phyloP scores from a whole-genome alignment of 2,329 filamentous ascomycete species.

The Cladosporium sp. region DNA sequence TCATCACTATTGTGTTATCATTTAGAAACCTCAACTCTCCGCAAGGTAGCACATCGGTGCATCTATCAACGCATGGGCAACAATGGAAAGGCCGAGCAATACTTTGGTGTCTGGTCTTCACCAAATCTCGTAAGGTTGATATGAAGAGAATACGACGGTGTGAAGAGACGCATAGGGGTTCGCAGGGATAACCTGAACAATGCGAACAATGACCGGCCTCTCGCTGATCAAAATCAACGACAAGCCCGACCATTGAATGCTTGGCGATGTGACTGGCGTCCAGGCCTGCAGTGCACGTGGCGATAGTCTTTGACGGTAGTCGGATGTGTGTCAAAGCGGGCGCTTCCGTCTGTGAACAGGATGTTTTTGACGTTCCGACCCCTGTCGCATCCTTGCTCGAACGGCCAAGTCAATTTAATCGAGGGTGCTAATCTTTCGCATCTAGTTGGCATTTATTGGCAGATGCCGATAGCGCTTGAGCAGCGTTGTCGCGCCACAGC shows the following conservation, averaged over 20 bases:
- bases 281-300: slow-evolving; percentile 9
- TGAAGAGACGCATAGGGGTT: slow-evolving; percentile 3
- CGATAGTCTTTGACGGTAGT: not conserved
- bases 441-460: slow-evolving; percentile 12
- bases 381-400: slow-evolving; percentile 10
- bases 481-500: slow-evolving; percentile 1
- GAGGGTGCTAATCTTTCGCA: slow-evolving; percentile 6
- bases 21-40: not conserved
- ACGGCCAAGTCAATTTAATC: slow-evolving; percentile 9
- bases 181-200: not conserved
- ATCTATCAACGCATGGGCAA: not conserved
- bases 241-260: not conserved
- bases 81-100: not conserved
- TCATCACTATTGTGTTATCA: not conserved
- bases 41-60: not conserved
- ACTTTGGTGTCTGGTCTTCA: not conserved
- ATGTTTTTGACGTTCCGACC: not conserved
- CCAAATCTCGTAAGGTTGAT: not conserved
- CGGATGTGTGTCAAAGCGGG: slow-evolving; percentile 6
- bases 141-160: not conserved
- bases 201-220: not conserved
- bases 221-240: not conserved
- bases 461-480: not conserved
- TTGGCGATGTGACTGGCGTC: slow-evolving; percentile 11
- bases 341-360: slow-evolving; percentile 5